phyloP scores from a whole-genome alignment of 257 asterid species.

The Solanum sitiens region DNA sequence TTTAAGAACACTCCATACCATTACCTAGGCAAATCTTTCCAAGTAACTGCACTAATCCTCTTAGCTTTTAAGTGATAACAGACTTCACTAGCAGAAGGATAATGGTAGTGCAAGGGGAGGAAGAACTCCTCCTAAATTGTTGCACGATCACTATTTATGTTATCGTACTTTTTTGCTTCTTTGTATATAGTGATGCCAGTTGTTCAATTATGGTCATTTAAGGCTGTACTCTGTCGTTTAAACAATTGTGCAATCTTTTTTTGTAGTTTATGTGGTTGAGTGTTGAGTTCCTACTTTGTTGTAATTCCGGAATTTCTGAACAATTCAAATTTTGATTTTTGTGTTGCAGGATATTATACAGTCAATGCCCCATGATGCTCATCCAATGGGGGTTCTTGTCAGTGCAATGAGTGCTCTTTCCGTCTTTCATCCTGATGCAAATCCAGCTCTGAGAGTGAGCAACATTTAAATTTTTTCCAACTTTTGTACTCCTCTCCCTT shows the following conservation, averaged over 20 bases:
- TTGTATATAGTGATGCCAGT: background rate
- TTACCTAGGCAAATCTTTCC: background rate
- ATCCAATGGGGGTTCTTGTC: slow-evolving; percentile 99
- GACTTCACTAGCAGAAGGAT: background rate
- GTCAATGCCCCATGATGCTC: slow-evolving; percentile 99
- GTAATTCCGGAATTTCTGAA: slow-evolving; percentile 10
- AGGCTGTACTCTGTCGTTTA: background rate
- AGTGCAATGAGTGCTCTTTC: slow-evolving; percentile 96
- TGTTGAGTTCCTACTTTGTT: background rate
- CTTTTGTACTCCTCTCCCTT: background rate
- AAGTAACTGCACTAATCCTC: background rate
- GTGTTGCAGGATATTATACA: slow-evolving; percentile 88
- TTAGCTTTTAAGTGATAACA: background rate
- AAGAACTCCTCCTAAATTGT: background rate
- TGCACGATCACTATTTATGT: background rate
- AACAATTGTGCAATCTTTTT: background rate
- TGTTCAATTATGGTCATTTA: background rate
- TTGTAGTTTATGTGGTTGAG: background rate
- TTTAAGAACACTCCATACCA: background rate
- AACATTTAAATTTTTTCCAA: background rate
- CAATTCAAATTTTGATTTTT: slow-evolving; percentile 14
- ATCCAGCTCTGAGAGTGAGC: slow-evolving; percentile 93
- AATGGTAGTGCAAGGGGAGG: background rate
- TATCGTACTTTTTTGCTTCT: background rate
- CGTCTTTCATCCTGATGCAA: slow-evolving; percentile 98